A percentile compares a stretch with the other conserved stretches of the same genome.
phyloP scores from a whole-genome alignment of 2,329 filamentous ascomycete genomes.

The Canariomyces notabilis region DNA sequence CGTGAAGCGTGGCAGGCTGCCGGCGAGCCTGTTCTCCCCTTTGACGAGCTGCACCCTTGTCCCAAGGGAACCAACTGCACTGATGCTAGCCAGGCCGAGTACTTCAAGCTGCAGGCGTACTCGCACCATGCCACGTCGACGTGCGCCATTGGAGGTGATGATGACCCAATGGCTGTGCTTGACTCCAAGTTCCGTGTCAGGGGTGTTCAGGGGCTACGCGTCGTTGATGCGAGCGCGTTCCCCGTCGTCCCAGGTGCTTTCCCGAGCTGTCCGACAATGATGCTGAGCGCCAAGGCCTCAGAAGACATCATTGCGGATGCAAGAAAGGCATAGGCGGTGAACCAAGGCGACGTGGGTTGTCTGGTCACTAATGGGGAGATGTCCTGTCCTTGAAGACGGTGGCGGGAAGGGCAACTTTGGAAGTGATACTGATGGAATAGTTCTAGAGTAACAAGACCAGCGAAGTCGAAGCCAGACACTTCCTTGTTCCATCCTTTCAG shows the following conservation, averaged over 20 bases:
- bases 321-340: constrained; percentile 2
- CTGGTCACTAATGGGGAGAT: no score
- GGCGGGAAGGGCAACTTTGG: no score
- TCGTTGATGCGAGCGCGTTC: constrained; percentile 58
- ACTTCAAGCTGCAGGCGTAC: constrained; percentile 42
- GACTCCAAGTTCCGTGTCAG: constrained; percentile 54
- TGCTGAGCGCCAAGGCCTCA: constrained; percentile 57
- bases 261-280: constrained; percentile 47
- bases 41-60: constrained; percentile 24
- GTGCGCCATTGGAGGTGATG: constrained; percentile 50
- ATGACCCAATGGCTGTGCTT: constrained; percentile 52
- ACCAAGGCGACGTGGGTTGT: no score
- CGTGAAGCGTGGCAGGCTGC: constrained; percentile 22
- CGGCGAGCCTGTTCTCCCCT: constrained; percentile 17
- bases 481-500: no score
- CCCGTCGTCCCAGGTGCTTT: constrained; percentile 43
- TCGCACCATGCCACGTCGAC: constrained; percentile 56
- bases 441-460: no score
- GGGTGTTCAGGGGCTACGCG: constrained; percentile 50
- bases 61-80: constrained; percentile 15
- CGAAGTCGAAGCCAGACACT: no score
- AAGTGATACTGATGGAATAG: no score
- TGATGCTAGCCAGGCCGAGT: constrained; percentile 26
- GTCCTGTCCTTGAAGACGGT: no score
- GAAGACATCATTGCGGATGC: constrained; percentile 32